These are phyloP conservation scores for Waltergamsia citrina DNA, from an alignment of 2,329 filamentous ascomycete species.

Conservation along the genomic window DNA sequence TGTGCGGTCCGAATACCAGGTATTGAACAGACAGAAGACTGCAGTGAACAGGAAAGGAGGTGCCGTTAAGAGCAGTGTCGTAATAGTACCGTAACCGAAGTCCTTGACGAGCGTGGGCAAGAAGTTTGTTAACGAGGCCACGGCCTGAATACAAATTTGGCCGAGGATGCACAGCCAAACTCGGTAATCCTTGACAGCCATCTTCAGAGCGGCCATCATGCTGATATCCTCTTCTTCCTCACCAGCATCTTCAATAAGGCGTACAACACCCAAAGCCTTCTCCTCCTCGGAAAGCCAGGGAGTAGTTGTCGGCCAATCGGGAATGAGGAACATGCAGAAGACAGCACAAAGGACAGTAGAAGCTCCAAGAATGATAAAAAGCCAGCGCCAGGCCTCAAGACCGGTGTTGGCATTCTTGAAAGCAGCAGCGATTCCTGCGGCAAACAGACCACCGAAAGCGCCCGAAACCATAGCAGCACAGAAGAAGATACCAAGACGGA, in stretches of 20 bases:
- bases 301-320: constrained; percentile 29
- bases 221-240: constrained; percentile 31
- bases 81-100: constrained; percentile 15
- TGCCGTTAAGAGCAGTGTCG: constrained; percentile 17
- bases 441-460: constrained; percentile 33
- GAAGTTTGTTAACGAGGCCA: constrained; percentile 20
- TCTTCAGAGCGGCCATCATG: constrained; percentile 12
- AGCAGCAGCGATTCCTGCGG: constrained; percentile 26
- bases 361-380: constrained; percentile 54
- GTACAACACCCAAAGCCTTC: constrained; percentile 49
- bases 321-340: constrained; percentile 42
- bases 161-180: constrained; percentile 16
- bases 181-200: constrained; percentile 14
- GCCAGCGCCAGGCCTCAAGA: constrained; percentile 43
- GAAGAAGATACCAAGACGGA: constrained; percentile 20
- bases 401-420: constrained; percentile 7
- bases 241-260: constrained; percentile 54
- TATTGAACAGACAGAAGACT: constrained; percentile 16
- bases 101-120: constrained; percentile 17
- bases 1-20: constrained; percentile 17
- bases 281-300: constrained; percentile 29
- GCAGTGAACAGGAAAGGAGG: constrained; percentile 18
- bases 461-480: constrained; percentile 22
- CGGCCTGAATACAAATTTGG: constrained; percentile 17
- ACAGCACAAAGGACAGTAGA: constrained; percentile 54